A percentile compares a stretch with the other conserved stretches of the same genome.
Conservation (phyloP, 1,284 basidiomycete genomes). For the Tranzscheliella williamsii region DNA sequence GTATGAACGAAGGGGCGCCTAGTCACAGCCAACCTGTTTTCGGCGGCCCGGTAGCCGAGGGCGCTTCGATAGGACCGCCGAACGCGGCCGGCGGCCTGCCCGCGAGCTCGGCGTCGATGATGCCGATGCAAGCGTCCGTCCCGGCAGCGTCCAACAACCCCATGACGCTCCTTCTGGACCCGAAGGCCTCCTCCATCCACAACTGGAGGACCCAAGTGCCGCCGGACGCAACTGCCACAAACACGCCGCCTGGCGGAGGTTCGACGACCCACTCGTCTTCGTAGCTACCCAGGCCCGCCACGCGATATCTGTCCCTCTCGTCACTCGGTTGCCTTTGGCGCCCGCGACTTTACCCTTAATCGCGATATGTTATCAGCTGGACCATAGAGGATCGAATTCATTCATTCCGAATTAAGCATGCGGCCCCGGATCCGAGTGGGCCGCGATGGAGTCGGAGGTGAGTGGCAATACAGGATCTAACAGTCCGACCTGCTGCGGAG, state of each 20-base stretch:
- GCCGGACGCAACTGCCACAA: slow-evolving; percentile 20
- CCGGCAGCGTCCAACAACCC: too few species aligned
- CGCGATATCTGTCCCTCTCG: too few species aligned
- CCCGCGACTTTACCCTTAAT: too few species aligned
- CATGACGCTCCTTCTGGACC: slow-evolving; percentile 37
- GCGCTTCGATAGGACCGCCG: not conserved
- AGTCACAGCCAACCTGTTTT: not conserved
- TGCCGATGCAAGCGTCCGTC: slow-evolving; percentile 19
- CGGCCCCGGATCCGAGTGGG: too few species aligned
- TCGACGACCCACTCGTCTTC: slow-evolving; percentile 27
- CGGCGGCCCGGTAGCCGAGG: not conserved
- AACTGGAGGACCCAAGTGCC: slow-evolving; percentile 44
- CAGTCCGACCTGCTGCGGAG: too few species aligned
- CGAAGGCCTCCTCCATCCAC: slow-evolving; percentile 38
- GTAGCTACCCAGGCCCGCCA: too few species aligned
- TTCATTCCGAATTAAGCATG: too few species aligned
- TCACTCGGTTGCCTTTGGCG: too few species aligned
- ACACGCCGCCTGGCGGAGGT: slow-evolving; percentile 18
- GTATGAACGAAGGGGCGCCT: not conserved
- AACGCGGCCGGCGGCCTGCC: not conserved
- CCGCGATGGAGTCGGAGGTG: too few species aligned
- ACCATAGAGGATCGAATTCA: too few species aligned
- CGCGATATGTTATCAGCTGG: too few species aligned
- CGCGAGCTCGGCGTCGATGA: not conserved
- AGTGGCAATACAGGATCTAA: too few species aligned